A percentile compares a stretch with the other conserved stretches of the same genome.
These are phyloP conservation scores for Stenogyne calaminthoides DNA, from an alignment of 305 asterid species.

Conservation along the genomic window DNA sequence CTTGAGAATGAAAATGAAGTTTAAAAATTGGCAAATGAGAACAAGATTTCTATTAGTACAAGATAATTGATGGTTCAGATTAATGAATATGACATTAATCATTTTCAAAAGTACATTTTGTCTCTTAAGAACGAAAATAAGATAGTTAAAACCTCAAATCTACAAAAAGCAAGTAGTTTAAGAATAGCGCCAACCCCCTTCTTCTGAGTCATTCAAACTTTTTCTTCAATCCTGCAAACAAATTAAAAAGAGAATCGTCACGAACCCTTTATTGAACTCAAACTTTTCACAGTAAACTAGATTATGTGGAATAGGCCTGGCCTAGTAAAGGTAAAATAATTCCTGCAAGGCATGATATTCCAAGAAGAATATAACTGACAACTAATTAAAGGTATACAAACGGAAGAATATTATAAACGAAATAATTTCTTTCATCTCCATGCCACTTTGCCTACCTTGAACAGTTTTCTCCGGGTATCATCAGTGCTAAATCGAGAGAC, in stretches of 20 bases:
- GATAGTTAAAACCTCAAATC: neutral
- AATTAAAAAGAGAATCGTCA: slow-evolving; percentile 8
- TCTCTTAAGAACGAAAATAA: neutral
- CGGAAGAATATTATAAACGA: neutral
- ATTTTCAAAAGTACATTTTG: neutral
- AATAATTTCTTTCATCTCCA: neutral
- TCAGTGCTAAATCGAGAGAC: slow-evolving; percentile 55
- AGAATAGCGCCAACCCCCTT: neutral
- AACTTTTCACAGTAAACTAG: neutral
- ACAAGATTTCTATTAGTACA: neutral
- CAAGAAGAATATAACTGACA: neutral
- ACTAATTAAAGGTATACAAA: neutral
- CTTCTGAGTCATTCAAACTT: slow-evolving; percentile 13
- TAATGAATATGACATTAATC: neutral
- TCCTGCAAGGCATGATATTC: neutral
- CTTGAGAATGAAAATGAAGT: neutral
- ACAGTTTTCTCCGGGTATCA: slow-evolving; percentile 65
- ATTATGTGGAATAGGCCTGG: neutral
- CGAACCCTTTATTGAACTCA: slow-evolving; percentile 3
- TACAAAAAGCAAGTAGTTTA: neutral
- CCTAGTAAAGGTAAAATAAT: neutral
- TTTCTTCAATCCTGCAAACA: slow-evolving; percentile 48
- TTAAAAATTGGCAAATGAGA: neutral
- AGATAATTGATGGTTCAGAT: neutral
- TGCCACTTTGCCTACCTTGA: slow-evolving; percentile 55